Evolutionary conservation across 2,329 filamentous ascomycete species (phyloP).

Genomic region (Curvularia spicifera): DNA sequence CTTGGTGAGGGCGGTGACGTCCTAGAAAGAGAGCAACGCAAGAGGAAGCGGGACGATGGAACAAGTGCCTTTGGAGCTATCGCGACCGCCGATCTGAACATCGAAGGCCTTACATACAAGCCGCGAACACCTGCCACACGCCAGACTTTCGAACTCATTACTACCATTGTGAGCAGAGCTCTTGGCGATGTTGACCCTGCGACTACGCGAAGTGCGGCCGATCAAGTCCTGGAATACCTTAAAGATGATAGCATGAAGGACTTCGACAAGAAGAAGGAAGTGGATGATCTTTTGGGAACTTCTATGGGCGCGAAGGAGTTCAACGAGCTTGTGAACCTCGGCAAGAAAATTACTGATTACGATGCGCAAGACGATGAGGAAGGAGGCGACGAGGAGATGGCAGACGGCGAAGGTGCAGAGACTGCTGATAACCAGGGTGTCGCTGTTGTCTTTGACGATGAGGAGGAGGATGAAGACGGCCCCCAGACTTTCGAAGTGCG

Average conservation of each 20-base stretch:
- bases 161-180: slow-evolving; percentile 85
- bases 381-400: slow-evolving; percentile 68
- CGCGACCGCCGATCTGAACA: slow-evolving; percentile 79
- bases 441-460: slow-evolving; percentile 94
- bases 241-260: slow-evolving; percentile 97
- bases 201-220: slow-evolving; percentile 90
- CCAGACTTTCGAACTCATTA: slow-evolving; percentile 91
- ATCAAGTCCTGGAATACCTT: slow-evolving; percentile 86
- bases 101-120: slow-evolving; percentile 91
- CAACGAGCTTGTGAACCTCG: slow-evolving; percentile 93
- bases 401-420: slow-evolving; percentile 70
- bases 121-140: slow-evolving; percentile 90
- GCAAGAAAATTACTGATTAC: slow-evolving; percentile 99
- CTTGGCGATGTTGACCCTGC: slow-evolving; percentile 93
- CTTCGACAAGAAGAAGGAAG: slow-evolving; percentile 96
- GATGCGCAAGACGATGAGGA: slow-evolving; percentile 96
- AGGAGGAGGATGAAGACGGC: slow-evolving; percentile 78
- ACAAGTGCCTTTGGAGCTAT: slow-evolving; percentile 70
- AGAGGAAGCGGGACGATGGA: slow-evolving; percentile 77
- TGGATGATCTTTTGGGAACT: slow-evolving; percentile 89
- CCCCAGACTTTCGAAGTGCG: slow-evolving; percentile 83
- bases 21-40: slow-evolving; percentile 81
- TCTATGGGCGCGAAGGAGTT: slow-evolving; percentile 87
- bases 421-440: slow-evolving; percentile 91
- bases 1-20: slow-evolving; percentile 84